A percentile compares a stretch with the other conserved stretches of the same genome.
Conservation (phyloP, 768 basidiomycete species). For the Collybiopsis confluens region DNA sequence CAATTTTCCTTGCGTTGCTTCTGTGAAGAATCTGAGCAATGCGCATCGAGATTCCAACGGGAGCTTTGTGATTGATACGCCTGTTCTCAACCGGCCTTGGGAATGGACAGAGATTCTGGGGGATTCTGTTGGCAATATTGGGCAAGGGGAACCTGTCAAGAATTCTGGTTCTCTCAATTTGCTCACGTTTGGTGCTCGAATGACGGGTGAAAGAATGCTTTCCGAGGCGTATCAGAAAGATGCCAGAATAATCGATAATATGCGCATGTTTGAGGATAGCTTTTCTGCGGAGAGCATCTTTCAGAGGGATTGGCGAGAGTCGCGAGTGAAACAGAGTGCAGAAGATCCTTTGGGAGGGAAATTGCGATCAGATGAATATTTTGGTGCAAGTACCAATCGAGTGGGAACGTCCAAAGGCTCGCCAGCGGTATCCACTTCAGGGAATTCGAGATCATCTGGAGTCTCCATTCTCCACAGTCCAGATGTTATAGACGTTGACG, state of each 20-base stretch:
- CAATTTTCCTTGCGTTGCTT: constrained; percentile 42
- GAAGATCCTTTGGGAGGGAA: constrained; percentile 14
- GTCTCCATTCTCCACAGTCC: constrained; percentile 55
- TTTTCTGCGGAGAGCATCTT: constrained; percentile 60
- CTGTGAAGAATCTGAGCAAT: constrained; percentile 55
- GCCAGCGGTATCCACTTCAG: constrained; percentile 32
- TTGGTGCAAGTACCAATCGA: no score
- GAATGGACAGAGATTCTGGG: constrained; percentile 83
- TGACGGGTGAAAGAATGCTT: constrained; percentile 58
- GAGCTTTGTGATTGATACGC: constrained; percentile 39
- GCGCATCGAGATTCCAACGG: constrained; percentile 55
- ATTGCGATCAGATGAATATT: background rate
- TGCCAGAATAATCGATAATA: constrained; percentile 33
- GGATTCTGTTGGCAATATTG: constrained; percentile 42
- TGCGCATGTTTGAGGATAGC: constrained; percentile 65
- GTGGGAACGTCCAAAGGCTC: constrained; percentile 28
- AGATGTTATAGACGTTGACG: constrained; percentile 40
- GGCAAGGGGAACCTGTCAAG: constrained; percentile 37
- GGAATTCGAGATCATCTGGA: constrained; percentile 38
- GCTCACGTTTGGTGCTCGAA: constrained; percentile 61
- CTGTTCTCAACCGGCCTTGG: constrained; percentile 76
- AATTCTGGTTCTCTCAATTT: constrained; percentile 72
- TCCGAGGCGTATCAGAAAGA: constrained; percentile 25
- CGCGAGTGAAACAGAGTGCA: constrained; percentile 43
- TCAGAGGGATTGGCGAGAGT: constrained; percentile 75